Conservation (phyloP, 2,329 filamentous ascomycete species). For the Lachnellula suecica region DNA sequence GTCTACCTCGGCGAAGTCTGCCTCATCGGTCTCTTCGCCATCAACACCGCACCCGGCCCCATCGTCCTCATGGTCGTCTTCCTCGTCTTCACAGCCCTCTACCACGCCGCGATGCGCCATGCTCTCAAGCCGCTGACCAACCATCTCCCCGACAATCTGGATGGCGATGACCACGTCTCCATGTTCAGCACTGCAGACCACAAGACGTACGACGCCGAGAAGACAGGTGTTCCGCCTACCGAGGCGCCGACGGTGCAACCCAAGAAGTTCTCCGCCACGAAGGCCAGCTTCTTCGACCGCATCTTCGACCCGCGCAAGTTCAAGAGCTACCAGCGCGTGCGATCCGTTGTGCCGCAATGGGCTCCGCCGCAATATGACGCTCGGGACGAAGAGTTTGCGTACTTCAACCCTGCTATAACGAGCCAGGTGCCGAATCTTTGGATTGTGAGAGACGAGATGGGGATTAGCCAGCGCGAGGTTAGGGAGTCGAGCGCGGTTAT, state of each 20-base stretch:
- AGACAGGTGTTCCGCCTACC: slow-evolving; percentile 24
- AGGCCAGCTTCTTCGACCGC: slow-evolving; percentile 54
- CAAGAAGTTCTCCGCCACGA: slow-evolving; percentile 35
- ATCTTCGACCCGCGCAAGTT: slow-evolving; percentile 77
- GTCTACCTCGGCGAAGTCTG: slow-evolving; percentile 81
- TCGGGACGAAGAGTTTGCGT: slow-evolving; percentile 65
- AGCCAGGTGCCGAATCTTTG: slow-evolving; percentile 67
- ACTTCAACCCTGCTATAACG: slow-evolving; percentile 68
- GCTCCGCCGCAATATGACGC: slow-evolving; percentile 56
- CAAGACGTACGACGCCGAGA: slow-evolving; percentile 17
- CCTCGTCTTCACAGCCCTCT: slow-evolving; percentile 70
- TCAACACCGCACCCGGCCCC: slow-evolving; percentile 66
- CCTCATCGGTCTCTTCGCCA: slow-evolving; percentile 79
- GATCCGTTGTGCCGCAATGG: slow-evolving; percentile 61
- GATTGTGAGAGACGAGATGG: slow-evolving; percentile 75
- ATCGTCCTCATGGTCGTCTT: slow-evolving; percentile 75
- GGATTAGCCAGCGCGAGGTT: slow-evolving; percentile 75
- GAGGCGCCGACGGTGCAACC: slow-evolving; percentile 24
- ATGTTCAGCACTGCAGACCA: slow-evolving; percentile 19
- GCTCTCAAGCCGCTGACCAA: slow-evolving; percentile 73
- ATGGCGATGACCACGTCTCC: slow-evolving; percentile 48
- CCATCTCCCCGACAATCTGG: slow-evolving; percentile 71
- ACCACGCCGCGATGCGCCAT: slow-evolving; percentile 69
- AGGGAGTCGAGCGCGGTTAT: slow-evolving; percentile 67
- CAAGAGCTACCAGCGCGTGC: slow-evolving; percentile 68